phyloP scores from a whole-genome alignment of 2,329 filamentous ascomycete species.

The Penicillium digitatum region DNA sequence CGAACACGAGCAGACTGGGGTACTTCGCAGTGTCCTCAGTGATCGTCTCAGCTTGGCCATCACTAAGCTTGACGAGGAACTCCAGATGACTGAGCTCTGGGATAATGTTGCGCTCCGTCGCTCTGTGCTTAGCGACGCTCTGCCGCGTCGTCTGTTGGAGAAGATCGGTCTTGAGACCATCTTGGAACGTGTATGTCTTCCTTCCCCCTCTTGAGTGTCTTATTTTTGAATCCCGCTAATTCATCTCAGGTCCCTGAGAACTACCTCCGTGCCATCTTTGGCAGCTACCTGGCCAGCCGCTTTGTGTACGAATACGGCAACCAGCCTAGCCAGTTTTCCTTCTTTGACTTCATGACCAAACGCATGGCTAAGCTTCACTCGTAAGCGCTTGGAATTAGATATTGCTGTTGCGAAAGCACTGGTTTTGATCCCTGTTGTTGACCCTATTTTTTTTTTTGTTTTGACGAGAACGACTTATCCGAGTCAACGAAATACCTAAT shows the following conservation, averaged over 20 bases:
- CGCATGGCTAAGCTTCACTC: constrained; percentile 30
- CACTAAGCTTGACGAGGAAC: constrained; percentile 92
- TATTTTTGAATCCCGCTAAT: constrained; percentile 19
- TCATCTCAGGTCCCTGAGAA: constrained; percentile 68
- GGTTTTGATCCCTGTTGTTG: not conserved
- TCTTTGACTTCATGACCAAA: constrained; percentile 75
- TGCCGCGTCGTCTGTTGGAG: constrained; percentile 76
- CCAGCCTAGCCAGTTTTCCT: constrained; percentile 90
- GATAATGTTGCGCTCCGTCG: constrained; percentile 71
- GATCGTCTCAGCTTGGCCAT: constrained; percentile 89
- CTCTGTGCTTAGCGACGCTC: constrained; percentile 75
- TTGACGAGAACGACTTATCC: constrained; percentile 2
- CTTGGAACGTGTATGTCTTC: constrained; percentile 63
- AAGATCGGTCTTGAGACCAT: constrained; percentile 91
- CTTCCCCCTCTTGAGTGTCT: not conserved
- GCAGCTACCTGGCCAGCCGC: constrained; percentile 87
- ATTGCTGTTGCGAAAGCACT: constrained; percentile 2
- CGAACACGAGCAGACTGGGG: constrained; percentile 78
- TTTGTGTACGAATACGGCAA: constrained; percentile 97
- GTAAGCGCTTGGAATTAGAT: constrained; percentile 13
- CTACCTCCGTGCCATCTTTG: constrained; percentile 93
- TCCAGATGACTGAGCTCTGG: constrained; percentile 92
- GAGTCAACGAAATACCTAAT: constrained; percentile 10
- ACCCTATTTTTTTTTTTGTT: not conserved
- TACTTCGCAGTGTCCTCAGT: constrained; percentile 78